Evolutionary conservation across 768 basidiomycete species (phyloP), one percentile per base, ranked within the genome.

Genomic region (Nevesoporus exiguus): DNA sequence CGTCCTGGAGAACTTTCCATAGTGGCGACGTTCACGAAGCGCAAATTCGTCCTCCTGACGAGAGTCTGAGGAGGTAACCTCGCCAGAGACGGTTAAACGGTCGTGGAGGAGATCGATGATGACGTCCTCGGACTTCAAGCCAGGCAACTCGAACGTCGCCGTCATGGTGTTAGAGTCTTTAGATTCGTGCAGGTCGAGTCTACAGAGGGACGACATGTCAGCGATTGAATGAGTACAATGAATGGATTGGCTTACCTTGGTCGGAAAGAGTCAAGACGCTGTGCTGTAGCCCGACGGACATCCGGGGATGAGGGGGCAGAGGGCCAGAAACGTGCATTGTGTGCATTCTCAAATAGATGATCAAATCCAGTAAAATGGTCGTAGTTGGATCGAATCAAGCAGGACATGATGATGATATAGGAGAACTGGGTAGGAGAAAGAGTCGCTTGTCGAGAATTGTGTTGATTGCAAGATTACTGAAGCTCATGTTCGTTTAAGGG

Each of bases 141-240:
- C 77, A 3, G 82, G 81, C 7, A 81, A 65, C 61, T 81, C 80
- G 58, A 83, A 79, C 4, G 74, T 76, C 17, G 78, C 80, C 2
- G 77, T 80, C 33, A 81, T 73, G n/a, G 56, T 52, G 61, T 76
- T 76, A 9, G 66, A 65, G 1, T 72, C 69, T 4, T 70, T 59
- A 47, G 74, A 70, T 61, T 81, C 78, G 27, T 5, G 27, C 27
- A 29, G 27, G 56, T 81, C 76, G 66, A 83, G 66, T 27, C 75
- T 19, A 10, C 11, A 14, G 7, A 19, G 3, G 22, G 8, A 11
- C 11, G 17, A 4, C 3, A 2, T 9, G 11, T 19, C 3, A 24
- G n/a, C 13, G 1, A 42, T 5, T 8, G 19, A 31, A 19, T 2
- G 14, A 5, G 3, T 0, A 1, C 2, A 1, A n/a, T 7, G 2